Percentiles rank a stretch among this genome's conserved stretches.
Conservation (phyloP, 2,329 filamentous ascomycete species). For the Aureobasidium namibiae region DNA sequence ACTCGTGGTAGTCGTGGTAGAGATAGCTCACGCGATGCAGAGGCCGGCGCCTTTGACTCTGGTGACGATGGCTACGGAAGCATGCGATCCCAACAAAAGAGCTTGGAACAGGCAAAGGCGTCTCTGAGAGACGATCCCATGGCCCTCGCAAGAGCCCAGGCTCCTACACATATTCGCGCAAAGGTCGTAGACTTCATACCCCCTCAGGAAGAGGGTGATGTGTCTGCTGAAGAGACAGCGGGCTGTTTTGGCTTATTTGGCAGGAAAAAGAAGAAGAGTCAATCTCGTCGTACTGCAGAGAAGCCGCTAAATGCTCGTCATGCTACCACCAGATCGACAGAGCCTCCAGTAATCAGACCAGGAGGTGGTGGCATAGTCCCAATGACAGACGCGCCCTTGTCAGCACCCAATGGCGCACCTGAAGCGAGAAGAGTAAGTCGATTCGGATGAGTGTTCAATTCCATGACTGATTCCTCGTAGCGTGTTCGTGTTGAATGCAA, state of each 20-base stretch:
- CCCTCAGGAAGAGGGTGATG: background rate
- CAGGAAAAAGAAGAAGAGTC: slow-evolving; percentile 20
- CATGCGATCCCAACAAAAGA: slow-evolving; percentile 1
- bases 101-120: background rate
- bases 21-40: background rate
- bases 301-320: background rate
- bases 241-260: slow-evolving; percentile 30
- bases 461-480: slow-evolving; percentile 33
- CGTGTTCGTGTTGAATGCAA: slow-evolving; percentile 66
- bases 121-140: background rate
- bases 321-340: slow-evolving; percentile 3
- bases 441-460: slow-evolving; percentile 5
- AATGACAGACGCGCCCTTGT: slow-evolving; percentile 66
- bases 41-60: background rate
- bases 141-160: background rate
- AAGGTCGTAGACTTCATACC: slow-evolving; percentile 4
- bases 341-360: slow-evolving; percentile 30
- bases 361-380: slow-evolving; percentile 42
- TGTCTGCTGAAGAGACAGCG: slow-evolving; percentile 3
- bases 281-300: background rate
- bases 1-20: background rate
- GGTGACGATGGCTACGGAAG: background rate
- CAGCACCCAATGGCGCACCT: slow-evolving; percentile 57
- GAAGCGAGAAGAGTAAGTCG: slow-evolving; percentile 50
- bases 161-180: background rate